Base-by-base conservation (phyloP, 495 filamentous ascomycete genomes). In the Astrothelium macrocarpum region DNA sequence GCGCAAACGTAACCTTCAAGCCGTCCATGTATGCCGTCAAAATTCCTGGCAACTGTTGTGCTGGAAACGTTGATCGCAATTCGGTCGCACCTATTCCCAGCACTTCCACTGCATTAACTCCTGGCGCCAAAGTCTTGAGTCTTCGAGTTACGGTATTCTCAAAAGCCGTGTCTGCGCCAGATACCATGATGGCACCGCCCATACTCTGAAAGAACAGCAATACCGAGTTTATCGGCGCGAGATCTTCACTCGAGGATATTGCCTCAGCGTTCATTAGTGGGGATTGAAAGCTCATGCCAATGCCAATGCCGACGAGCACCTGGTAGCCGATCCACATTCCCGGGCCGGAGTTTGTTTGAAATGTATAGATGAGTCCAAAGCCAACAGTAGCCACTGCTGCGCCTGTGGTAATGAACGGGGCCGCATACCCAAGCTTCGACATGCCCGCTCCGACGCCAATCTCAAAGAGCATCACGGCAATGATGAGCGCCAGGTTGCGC, bases 1-100 rank as follows among this genome's bases (percentile, higher is more conserved):
- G 64, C 0, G 74, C 72, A 62, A 78, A 80, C 1, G 78, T 70
- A 10, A 73, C 73, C 67, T 79, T 80, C 60, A 89, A 64, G 7
- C 82, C 84, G 1, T 63, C 68, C 80, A 85, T 84, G 71, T 88
- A 89, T 5, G 81, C 82, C 1, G 68, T 39, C 29, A 88, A 53
- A 20, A 88, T 76, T 2, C 76, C 80, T 0, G 75, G 73, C 2
- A 90, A 28, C 39, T 79, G 60, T 1, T 77, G 73, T 2, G 68
- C 56, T 0, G 74, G 36, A 59, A 59, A 59, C 2, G 32, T 23
- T 23, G 7, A 2, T 23, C 25, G 5, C 56, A 59, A 29, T 23
- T 23, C 56, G 10, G n/a, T 34, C 56, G 25, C 56, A 2, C 56
- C 56, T 12, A 34, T n/a, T 29, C 10, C 56, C 26, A 59, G 28